These are phyloP conservation scores for Boletus tomentosulus DNA, from an alignment of 768 basidiomycete genomes.

Conservation along the genomic window DNA sequence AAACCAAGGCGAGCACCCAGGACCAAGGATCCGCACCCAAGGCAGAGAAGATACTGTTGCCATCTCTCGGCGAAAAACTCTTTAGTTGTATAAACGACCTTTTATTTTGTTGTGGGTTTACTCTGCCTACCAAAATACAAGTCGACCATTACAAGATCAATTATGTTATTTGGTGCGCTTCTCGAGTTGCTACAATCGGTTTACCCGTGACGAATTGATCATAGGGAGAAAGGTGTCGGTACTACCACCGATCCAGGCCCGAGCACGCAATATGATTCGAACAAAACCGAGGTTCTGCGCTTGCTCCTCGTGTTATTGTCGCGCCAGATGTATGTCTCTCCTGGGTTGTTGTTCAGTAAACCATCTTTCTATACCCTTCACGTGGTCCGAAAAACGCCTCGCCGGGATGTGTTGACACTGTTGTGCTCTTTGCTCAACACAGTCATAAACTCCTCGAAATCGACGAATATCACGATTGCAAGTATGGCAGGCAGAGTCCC, in stretches of 20 bases:
- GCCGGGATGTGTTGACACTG: constrained; percentile 84
- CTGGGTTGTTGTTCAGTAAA: constrained; percentile 62
- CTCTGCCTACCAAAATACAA: constrained; percentile 73
- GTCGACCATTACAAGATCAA: constrained; percentile 79
- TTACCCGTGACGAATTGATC: constrained; percentile 3
- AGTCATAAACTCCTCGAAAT: constrained; percentile 63
- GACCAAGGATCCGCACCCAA: constrained; percentile 25
- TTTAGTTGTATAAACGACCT: constrained; percentile 81
- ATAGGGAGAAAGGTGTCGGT: constrained; percentile 93
- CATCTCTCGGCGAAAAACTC: constrained; percentile 78
- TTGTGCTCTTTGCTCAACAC: constrained; percentile 94
- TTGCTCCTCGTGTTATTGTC: constrained; percentile 86
- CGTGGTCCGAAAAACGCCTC: constrained; percentile 68
- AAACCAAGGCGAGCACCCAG: constrained; percentile 17
- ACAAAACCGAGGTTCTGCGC: constrained; percentile 87
- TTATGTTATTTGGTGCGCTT: constrained; percentile 80
- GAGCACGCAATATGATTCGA: constrained; percentile 61
- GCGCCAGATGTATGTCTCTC: constrained; percentile 81
- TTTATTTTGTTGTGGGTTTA: constrained; percentile 92
- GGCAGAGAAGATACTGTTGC: constrained; percentile 47
- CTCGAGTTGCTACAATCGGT: constrained; percentile 1
- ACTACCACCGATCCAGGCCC: constrained; percentile 73
- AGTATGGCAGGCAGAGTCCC: constrained; percentile 76
- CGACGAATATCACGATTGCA: constrained; percentile 51
- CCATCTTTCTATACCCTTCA: constrained; percentile 77